These are phyloP conservation scores for Pisolithus thermaeus DNA, from an alignment of 1,284 basidiomycete species.

Conservation along the genomic window DNA sequence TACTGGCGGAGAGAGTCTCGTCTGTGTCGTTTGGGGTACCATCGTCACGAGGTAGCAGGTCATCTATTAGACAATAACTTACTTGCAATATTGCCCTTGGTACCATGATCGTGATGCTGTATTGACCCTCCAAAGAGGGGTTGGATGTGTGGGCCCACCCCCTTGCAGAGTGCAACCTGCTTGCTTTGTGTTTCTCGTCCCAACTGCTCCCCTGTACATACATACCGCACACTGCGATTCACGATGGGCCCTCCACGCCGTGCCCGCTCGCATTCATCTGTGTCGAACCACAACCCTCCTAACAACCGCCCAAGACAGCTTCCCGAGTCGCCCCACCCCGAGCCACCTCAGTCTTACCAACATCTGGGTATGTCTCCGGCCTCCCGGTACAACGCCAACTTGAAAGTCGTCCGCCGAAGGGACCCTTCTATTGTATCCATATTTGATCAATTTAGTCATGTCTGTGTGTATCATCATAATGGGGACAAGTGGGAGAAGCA, in stretches of 20 bases:
- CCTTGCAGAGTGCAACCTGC: background rate
- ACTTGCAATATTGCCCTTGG: background rate
- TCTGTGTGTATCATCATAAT: conserved; percentile 71
- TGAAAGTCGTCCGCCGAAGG: conserved; percentile 76
- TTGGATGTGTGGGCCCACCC: background rate
- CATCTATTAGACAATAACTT: background rate
- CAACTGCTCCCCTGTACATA: background rate
- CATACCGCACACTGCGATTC: background rate
- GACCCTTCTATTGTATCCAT: conserved; percentile 78
- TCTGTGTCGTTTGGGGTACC: background rate
- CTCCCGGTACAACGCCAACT: conserved; percentile 68
- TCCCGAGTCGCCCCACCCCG: conserved; percentile 1
- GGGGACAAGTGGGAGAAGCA: conserved; percentile 77
- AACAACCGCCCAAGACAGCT: conserved; percentile 2
- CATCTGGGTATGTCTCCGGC: conserved; percentile 47
- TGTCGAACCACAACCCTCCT: conserved; percentile 12
- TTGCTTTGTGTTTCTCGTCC: background rate
- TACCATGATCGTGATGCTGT: background rate
- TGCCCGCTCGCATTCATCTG: conserved; percentile 25
- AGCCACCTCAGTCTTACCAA: conserved; percentile 9
- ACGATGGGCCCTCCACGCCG: conserved; percentile 26
- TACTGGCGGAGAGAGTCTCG: background rate
- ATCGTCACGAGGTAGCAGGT: background rate
- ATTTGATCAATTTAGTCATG: conserved; percentile 81
- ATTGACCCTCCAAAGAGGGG: background rate